phyloP scores from a whole-genome alignment of 164 flowering plant species.

The Vitis rupestris region DNA sequence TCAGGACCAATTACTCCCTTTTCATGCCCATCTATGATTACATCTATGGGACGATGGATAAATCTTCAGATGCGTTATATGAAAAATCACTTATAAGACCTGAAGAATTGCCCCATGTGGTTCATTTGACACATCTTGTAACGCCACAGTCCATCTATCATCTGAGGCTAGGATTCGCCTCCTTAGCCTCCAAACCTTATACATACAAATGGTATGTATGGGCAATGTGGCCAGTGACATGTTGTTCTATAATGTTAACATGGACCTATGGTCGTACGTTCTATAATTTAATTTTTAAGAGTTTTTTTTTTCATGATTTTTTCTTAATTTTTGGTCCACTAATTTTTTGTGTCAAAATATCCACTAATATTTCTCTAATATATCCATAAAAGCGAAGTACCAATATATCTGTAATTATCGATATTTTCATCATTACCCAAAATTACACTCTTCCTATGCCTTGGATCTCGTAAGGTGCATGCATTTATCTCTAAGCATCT shows the following conservation, averaged over 20 bases:
- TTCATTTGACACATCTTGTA: conserved; percentile 71
- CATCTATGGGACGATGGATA: conserved; percentile 58
- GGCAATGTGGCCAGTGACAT: conserved; percentile 64
- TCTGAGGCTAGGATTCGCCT: conserved; percentile 56
- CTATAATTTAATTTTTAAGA: no score
- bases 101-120: conserved; percentile 49
- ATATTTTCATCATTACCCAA: no score
- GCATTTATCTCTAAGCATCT: no score
- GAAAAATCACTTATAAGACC: conserved; percentile 35
- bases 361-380: rapidly evolving
- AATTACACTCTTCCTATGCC: no score
- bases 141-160: conserved; percentile 68
- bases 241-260: conserved; percentile 38
- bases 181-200: conserved; percentile 59
- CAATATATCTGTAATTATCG: no score
- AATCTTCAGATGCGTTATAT: conserved; percentile 44
- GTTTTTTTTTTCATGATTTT: no score
- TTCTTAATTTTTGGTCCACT: no score
- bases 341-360: no score
- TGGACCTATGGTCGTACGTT: conserved; percentile 47
- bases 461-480: no score
- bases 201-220: conserved; percentile 59
- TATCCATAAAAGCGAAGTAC: no score
- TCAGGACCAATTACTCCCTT: conserved; percentile 48
- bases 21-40: conserved; percentile 64